Evolutionary conservation across 2,329 filamentous ascomycete species (phyloP), one percentile per base, ranked within the genome.

Genomic region (Aspergillus aculeatinus): DNA sequence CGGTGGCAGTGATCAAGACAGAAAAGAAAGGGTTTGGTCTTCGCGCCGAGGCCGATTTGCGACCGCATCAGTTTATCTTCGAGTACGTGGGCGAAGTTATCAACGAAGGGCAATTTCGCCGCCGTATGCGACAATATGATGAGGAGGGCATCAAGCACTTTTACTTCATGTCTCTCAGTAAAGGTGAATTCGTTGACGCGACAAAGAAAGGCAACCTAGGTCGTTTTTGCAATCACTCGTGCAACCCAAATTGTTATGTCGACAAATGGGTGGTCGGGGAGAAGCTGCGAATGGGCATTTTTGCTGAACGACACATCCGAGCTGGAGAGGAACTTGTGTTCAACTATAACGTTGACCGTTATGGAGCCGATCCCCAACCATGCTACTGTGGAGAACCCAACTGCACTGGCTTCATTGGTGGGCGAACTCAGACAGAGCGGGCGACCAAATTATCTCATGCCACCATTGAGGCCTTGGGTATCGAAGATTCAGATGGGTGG

Each of bases 1-100:
- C 90, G 67, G 95, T 99, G 60, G 90, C 92, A 2, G 94, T 99
- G 70, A 96, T 99, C 82, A 94, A 96, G 76, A 98, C 95, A 0
- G 93, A 96, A 63, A 97, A 98, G 81, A 99, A 99, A 77, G 95
- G 95, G 47, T 98, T 90, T 70, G 95, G 95, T 47, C 85, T 99
- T 60, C 90, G 95, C 59, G 86, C 93, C 58, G 89, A 98, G 76
- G 79, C 81, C 48, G 83, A 92, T 65, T 81, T 99, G 63, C 84
- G 89, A 64, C 82, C 90, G 23, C 87, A 96, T 73, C 92, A 97
- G 72, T 96, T 99, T 74, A 92, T 99, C 68, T 98, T 92, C 74
- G 95, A 99, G 79, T 99, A 99, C 76, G 94, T 99, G 68, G 95
- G 95, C 68, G 95, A 99, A 78, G 95, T 98, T 68, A 97, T 99